A percentile compares a stretch with the other conserved stretches of the same genome.
These are phyloP conservation scores for Bruguiera parviflora DNA, from an alignment of 345 rosid species.

Conservation along the genomic window DNA sequence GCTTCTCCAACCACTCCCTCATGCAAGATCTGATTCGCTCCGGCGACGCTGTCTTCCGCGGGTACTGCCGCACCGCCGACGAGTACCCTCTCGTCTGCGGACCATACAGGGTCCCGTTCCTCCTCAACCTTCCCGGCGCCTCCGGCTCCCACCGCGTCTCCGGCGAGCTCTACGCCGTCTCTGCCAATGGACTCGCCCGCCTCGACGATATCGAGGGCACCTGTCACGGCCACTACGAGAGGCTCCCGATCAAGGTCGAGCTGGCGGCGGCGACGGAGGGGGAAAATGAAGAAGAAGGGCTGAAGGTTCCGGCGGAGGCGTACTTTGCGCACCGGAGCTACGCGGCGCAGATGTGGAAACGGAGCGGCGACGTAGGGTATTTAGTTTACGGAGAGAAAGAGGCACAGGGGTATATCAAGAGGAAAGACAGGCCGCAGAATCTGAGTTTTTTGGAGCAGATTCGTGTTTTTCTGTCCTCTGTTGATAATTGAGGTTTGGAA, in stretches of 20 bases:
- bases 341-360: constrained; percentile 59
- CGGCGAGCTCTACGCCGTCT: constrained; percentile 78
- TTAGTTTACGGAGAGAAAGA: constrained; percentile 52
- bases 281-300: neutral
- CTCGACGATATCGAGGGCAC: constrained; percentile 82
- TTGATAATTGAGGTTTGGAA: neutral
- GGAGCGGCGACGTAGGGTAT: constrained; percentile 43
- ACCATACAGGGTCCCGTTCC: constrained; percentile 81
- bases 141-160: constrained; percentile 46
- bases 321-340: constrained; percentile 63
- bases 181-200: constrained; percentile 46
- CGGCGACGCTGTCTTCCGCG: constrained; percentile 66
- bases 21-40: constrained; percentile 63
- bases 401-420: constrained; percentile 64
- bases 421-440: constrained; percentile 64
- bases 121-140: constrained; percentile 62
- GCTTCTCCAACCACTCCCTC: constrained; percentile 66
- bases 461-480: constrained; percentile 45
- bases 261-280: neutral
- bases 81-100: constrained; percentile 78
- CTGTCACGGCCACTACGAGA: constrained; percentile 53
- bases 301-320: constrained; percentile 39
- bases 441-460: constrained; percentile 69
- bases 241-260: constrained; percentile 40
- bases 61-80: constrained; percentile 43